Conservation (phyloP, 1,284 basidiomycete species). For the Garcileccinum viscosum region DNA sequence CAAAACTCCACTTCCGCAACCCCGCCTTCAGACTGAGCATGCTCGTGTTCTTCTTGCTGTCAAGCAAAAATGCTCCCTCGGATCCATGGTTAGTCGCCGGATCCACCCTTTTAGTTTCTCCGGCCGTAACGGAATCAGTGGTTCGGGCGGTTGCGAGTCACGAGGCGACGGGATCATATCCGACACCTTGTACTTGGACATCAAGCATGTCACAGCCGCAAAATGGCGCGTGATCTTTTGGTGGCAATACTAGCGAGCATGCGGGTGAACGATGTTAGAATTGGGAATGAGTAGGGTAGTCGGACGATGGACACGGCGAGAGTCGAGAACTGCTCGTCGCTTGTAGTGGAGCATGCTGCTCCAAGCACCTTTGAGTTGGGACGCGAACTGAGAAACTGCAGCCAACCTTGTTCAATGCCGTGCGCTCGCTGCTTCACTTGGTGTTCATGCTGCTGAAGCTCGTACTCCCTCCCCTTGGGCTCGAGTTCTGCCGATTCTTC, state of each 20-base stretch:
- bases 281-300: neutral
- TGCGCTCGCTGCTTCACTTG: slow-evolving; percentile 59
- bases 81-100: slow-evolving; percentile 77
- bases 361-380: slow-evolving; percentile 34
- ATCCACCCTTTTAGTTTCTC: slow-evolving; percentile 78
- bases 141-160: slow-evolving; percentile 49
- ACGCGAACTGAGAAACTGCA: slow-evolving; percentile 43
- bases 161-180: slow-evolving; percentile 41
- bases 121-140: slow-evolving; percentile 48
- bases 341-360: slow-evolving; percentile 34
- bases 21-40: slow-evolving; percentile 42
- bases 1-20: too few relatives aligned
- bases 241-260: slow-evolving; percentile 30
- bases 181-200: slow-evolving; percentile 52
- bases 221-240: slow-evolving; percentile 56
- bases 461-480: slow-evolving; percentile 59
- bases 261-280: slow-evolving; percentile 12
- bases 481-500: slow-evolving; percentile 60
- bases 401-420: slow-evolving; percentile 59
- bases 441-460: slow-evolving; percentile 59
- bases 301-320: slow-evolving; percentile 6
- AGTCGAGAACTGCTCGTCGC: slow-evolving; percentile 27
- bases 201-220: slow-evolving; percentile 70
- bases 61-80: slow-evolving; percentile 61
- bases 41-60: slow-evolving; percentile 54